Evolutionary conservation across 495 filamentous ascomycete genomes (phyloP).

Genomic region (Aspergillus ellipticus): DNA sequence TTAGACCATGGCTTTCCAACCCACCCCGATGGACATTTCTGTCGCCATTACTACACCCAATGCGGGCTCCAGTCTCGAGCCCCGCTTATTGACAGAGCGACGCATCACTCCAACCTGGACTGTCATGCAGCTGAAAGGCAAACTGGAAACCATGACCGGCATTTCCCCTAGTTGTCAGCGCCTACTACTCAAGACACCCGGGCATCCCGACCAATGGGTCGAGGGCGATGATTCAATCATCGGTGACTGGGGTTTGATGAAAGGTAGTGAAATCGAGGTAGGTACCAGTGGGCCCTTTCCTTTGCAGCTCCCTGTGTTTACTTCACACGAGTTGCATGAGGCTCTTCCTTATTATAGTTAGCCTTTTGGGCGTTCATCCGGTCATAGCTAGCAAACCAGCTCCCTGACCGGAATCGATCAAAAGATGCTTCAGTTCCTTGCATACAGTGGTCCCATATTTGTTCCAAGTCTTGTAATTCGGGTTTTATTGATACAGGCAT

Average conservation of each 20-base stretch:
- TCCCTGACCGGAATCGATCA: background rate
- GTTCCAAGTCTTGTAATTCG: no score
- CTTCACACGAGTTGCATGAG: no score
- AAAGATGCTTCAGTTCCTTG: no score
- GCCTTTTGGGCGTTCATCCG: no score
- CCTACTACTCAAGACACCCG: slow-evolving; percentile 47
- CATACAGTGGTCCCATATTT: no score
- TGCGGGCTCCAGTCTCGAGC: slow-evolving; percentile 65
- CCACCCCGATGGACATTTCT: slow-evolving; percentile 74
- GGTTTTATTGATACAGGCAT: background rate
- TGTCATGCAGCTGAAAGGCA: slow-evolving; percentile 77
- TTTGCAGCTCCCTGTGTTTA: background rate
- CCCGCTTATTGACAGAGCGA: slow-evolving; percentile 74
- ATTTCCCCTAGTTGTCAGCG: slow-evolving; percentile 77
- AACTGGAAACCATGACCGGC: slow-evolving; percentile 91
- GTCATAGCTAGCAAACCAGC: no score
- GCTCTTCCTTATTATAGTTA: no score
- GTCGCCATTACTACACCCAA: slow-evolving; percentile 78
- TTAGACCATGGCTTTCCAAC: slow-evolving; percentile 40
- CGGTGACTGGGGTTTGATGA: slow-evolving; percentile 38
- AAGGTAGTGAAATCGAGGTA: slow-evolving; percentile 45
- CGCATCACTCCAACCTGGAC: slow-evolving; percentile 92
- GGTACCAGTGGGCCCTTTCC: slow-evolving; percentile 1
- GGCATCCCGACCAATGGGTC: slow-evolving; percentile 36
- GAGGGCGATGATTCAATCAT: slow-evolving; percentile 33